Evolutionary conservation across 257 asterid species (phyloP), one percentile per base, ranked within the genome.

Genomic region (Jacaranda copaia): DNA sequence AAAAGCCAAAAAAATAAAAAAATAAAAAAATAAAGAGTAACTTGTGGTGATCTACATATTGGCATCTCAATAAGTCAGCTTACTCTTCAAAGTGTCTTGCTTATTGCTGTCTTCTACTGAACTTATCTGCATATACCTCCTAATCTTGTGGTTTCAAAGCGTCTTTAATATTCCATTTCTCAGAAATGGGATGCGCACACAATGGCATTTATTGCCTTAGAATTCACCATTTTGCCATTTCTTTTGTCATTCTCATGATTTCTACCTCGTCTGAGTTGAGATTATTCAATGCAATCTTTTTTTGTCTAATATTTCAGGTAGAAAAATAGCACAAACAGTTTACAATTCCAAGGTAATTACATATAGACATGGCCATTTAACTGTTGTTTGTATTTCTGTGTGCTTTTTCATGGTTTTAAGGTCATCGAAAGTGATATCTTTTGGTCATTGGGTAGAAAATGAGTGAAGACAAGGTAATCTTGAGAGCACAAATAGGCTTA

Each of bases 401-500:
- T 69, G 35, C n/a, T 6, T 9, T 13, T 32, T 14, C 0, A 0
- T 58, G 35, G n/a, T 20, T 18, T 43, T 5, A 14, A 12, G 18
- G 16, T 62, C 10, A 11, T 12, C 36, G 25, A n/a, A 5, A 32
- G 63, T 16, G 42, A 18, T n/a, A 20, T 8, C 8, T 4, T 25
- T 4, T 25, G 20, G 20, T 20, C 12, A 6, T 20, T 59, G 67
- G 65, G 12, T 15, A 72, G 83, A 49, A 61, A 71, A 60, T 74
- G 70, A 58, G 59, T 3, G 80, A 69, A 48, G 81, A 75, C 18
- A 72, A 81, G 18, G 48, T 18, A 20, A 61, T 70, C 10, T 25
- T 80, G 51, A 61, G 87, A 76, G 74, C 81, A 16, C 81, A 78
- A 53, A 86, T 86, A 18, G 94, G 94, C 36, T 89, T 92, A 13